phyloP scores from a whole-genome alignment of 306 rosid species.

The Fagus sylvatica region DNA sequence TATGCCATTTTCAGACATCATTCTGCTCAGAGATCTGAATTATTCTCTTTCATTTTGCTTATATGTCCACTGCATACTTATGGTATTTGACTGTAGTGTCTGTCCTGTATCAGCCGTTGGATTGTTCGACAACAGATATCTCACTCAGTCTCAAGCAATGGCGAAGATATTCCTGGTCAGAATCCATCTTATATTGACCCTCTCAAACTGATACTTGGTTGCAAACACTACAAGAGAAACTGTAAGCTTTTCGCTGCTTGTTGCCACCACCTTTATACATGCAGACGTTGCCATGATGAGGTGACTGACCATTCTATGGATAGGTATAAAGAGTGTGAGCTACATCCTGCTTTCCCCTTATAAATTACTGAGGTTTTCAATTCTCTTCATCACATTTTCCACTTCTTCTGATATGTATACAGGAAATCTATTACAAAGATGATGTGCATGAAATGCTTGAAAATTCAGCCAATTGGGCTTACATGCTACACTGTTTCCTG shows the following conservation, averaged over 20 bases:
- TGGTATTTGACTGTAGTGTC: slow-evolving; percentile 31
- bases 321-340: slow-evolving; percentile 47
- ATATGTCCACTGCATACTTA: neutral
- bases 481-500: slow-evolving; percentile 75
- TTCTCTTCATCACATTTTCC: slow-evolving; percentile 25
- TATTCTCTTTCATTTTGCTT: neutral
- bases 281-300: slow-evolving; percentile 91
- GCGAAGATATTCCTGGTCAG: slow-evolving; percentile 64
- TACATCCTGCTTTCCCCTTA: neutral
- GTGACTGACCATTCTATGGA: slow-evolving; percentile 64
- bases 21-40: neutral
- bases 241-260: slow-evolving; percentile 84
- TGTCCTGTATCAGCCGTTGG: slow-evolving; percentile 77
- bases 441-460: slow-evolving; percentile 98
- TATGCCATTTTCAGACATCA: neutral
- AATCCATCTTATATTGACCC: slow-evolving; percentile 77
- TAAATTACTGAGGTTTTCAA: slow-evolving; percentile 4
- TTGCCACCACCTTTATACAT: slow-evolving; percentile 80
- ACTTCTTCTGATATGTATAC: slow-evolving; percentile 32
- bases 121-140: slow-evolving; percentile 58
- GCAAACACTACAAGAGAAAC: slow-evolving; percentile 92
- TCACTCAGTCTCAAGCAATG: slow-evolving; percentile 39
- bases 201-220: slow-evolving; percentile 55
- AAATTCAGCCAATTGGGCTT: slow-evolving; percentile 66
- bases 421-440: slow-evolving; percentile 80